Evolutionary conservation across 225 moss, liverwort and hornwort genomes (phyloP).

Genomic region (Pseudoscleropodium purum): DNA sequence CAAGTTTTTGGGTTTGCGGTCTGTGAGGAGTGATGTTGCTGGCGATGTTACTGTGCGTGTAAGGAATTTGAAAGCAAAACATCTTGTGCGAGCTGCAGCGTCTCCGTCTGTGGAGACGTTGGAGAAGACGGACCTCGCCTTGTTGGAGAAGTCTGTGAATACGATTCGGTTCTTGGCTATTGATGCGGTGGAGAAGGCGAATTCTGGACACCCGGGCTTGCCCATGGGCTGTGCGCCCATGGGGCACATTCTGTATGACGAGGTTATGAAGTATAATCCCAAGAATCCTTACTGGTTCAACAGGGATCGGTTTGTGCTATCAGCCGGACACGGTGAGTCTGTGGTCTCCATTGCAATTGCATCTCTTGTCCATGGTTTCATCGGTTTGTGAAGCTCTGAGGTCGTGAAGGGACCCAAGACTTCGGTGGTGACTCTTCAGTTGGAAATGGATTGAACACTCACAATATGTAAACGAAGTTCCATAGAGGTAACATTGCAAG

Average conservation of each 20-base stretch:
- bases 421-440: not conserved
- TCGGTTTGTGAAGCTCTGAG: not conserved
- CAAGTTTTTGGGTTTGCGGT: constrained; percentile 61
- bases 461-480: not conserved
- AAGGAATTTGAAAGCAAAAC: not conserved
- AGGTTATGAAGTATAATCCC: constrained; percentile 90
- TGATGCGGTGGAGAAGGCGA: constrained; percentile 92
- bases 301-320: constrained; percentile 86
- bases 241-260: constrained; percentile 94
- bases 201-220: constrained; percentile 84
- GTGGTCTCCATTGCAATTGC: not conserved
- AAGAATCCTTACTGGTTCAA: constrained; percentile 92
- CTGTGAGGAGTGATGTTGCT: constrained; percentile 7
- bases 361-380: not conserved
- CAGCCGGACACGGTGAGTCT: constrained; percentile 70
- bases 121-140: constrained; percentile 60
- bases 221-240: constrained; percentile 97
- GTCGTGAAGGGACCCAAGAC: not conserved
- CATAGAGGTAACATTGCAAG: not conserved
- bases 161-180: constrained; percentile 86
- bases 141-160: constrained; percentile 80
- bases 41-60: not conserved
- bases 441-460: not conserved
- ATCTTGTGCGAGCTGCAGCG: constrained; percentile 1
- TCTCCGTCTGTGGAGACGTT: constrained; percentile 57